Evolutionary conservation across 768 basidiomycete genomes (phyloP).

Genomic region (Porpolomopsis calyptriformis): DNA sequence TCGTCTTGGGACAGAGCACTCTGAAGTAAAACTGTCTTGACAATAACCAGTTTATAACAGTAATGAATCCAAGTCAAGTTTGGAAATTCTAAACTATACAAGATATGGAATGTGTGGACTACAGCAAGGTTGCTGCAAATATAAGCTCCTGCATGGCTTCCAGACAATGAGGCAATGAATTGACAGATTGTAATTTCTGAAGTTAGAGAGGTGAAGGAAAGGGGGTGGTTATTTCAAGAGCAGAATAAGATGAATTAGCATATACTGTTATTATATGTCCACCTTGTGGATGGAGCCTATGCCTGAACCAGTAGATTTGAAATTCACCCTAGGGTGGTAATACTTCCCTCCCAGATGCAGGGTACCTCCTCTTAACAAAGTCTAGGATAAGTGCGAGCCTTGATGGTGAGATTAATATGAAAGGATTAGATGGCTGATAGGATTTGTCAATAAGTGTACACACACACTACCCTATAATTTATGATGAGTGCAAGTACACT

Average conservation of each 20-base stretch:
- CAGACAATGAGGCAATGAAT: slow-evolving; percentile 19
- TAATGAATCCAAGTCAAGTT: slow-evolving; percentile 14
- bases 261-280: not conserved
- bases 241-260: not conserved
- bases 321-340: not conserved
- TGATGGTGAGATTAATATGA: too few relatives aligned
- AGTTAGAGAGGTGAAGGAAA: slow-evolving; percentile 14
- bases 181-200: slow-evolving; percentile 19
- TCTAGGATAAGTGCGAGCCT: too few relatives aligned
- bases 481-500: not conserved
- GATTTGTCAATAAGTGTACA: too few relatives aligned
- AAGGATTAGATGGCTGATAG: too few relatives aligned
- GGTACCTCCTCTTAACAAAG: too few relatives aligned
- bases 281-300: not conserved
- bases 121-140: slow-evolving; percentile 17
- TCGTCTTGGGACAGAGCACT: too few relatives aligned
- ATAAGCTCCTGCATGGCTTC: slow-evolving; percentile 12
- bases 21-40: too few relatives aligned
- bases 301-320: not conserved
- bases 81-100: slow-evolving; percentile 17
- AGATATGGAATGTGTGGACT: slow-evolving; percentile 25
- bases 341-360: not conserved
- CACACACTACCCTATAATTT: too few relatives aligned
- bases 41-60: slow-evolving; percentile 14
- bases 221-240: too few relatives aligned